Evolutionary conservation across 768 basidiomycete species (phyloP).

Genomic region (Filobasidium wieringae): DNA sequence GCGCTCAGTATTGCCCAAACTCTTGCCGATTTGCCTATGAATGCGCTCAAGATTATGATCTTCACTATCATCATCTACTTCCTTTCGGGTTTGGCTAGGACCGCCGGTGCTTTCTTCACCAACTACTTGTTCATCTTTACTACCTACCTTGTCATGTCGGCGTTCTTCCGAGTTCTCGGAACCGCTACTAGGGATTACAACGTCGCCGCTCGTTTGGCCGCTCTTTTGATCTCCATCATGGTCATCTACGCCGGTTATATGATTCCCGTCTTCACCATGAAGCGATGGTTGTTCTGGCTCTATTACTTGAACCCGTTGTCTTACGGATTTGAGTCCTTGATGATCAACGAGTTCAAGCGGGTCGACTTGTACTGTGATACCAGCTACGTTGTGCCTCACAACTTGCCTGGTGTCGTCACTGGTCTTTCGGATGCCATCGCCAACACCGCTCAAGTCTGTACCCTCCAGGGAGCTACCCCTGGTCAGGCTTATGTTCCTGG

Average conservation of each 20-base stretch:
- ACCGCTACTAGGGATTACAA: conserved; percentile 40
- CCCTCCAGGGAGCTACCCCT: conserved; percentile 52
- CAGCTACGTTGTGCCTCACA: conserved; percentile 28
- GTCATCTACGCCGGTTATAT: conserved; percentile 47
- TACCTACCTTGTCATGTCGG: conserved; percentile 63
- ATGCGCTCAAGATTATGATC: conserved; percentile 33
- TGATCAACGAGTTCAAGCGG: conserved; percentile 43
- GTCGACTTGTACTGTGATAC: conserved; percentile 19
- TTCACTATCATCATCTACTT: conserved; percentile 38
- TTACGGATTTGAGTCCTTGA: conserved; percentile 63
- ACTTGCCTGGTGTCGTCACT: conserved; percentile 16
- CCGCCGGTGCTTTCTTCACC: conserved; percentile 41
- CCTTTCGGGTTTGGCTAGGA: conserved; percentile 40
- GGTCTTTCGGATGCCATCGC: conserved; percentile 20
- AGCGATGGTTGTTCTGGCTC: conserved; percentile 76
- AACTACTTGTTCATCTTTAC: conserved; percentile 46
- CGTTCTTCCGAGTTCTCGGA: conserved; percentile 61
- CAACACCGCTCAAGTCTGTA: conserved; percentile 56
- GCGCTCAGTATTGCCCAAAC: conserved; percentile 39
- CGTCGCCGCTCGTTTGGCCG: conserved; percentile 52
- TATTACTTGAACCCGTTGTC: conserved; percentile 61
- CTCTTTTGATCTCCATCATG: conserved; percentile 66
- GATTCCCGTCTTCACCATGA: conserved; percentile 23
- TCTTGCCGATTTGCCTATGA: conserved; percentile 42
- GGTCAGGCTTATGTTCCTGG: conserved; percentile 48